Base-by-base conservation (phyloP, 2,329 filamentous ascomycete species). In the Ophiostoma ips region DNA sequence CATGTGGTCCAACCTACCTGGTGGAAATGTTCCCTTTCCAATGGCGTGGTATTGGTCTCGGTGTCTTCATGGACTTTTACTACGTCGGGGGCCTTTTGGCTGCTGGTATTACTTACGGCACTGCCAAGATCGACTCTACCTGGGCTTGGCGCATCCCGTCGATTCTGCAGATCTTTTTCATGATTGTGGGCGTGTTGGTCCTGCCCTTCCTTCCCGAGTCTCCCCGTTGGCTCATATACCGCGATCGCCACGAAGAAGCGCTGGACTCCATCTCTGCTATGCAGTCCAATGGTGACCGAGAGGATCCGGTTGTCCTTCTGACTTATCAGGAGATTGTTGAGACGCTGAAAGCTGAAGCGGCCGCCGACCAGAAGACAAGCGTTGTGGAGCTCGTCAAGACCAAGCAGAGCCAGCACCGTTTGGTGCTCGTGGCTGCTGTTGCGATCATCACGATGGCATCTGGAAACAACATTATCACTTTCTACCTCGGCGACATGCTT, bases 231-330 rank as follows among this genome's bases (percentile, higher is more conserved):
- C 50, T 55, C 15, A 31, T 47, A 35, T 49, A 53, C 49, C 33
- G 51, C 4, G 50, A 44, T 18, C 51, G 53, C 41, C 51, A 59
- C 33, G 56, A 59, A 4, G 61, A 64, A 34, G 62, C 61, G 2
- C 50, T 62, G 4, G 50, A 58, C 15, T 62, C 66, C 0, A 59
- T 73, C 0, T 64, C 67, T 1, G 60, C 63, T 50, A 65, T 66
- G 36, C 64, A 71, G 35, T 63, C 66, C 8, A 57, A 44, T 13
- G 52, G 49, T 15, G 36, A 49, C 21, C 24, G 16, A 10, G 43
- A 44, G 11, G 31, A 48, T 15, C 41, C 38, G 19, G 18, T 46
- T 1, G 47, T 52, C 12, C 43, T 46, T 24, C 41, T 40, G 7
- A 41, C 50, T 10, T 54, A 46, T 30, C 28, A 44, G n/a, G 50